phyloP scores from a whole-genome alignment of 1,139 yeast species.

The Williopsis jadinii region DNA sequence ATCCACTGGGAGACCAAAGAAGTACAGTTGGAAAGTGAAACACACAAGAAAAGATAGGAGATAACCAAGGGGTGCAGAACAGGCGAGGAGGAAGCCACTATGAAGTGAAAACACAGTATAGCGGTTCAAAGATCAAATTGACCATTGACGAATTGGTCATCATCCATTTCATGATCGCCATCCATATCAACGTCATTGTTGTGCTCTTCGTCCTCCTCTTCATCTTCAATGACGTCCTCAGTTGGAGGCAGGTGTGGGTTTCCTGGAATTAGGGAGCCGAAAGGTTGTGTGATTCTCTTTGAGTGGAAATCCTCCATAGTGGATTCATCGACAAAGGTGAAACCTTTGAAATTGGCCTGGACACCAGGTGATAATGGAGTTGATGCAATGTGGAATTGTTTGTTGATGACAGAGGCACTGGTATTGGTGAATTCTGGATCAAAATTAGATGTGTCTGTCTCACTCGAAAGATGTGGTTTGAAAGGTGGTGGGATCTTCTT shows the following conservation, averaged over 20 bases:
- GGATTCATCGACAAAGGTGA: constrained; percentile 93
- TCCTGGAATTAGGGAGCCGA: constrained; percentile 72
- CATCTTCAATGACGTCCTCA: constrained; percentile 77
- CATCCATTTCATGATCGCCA: constrained; percentile 45
- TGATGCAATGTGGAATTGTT: constrained; percentile 36
- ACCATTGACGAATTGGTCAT: constrained; percentile 79
- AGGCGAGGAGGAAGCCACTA: too few species aligned
- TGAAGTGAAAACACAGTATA: neutral
- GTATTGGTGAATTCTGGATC: constrained; percentile 96
- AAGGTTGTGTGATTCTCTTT: constrained; percentile 30
- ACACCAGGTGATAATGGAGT: constrained; percentile 91
- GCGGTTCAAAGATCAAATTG: constrained; percentile 62
- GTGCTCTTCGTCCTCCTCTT: constrained; percentile 44
- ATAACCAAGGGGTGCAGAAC: too few species aligned
- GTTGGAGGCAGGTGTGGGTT: constrained; percentile 75
- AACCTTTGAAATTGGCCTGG: constrained; percentile 94
- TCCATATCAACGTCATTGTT: constrained; percentile 34
- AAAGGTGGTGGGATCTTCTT: constrained; percentile 96
- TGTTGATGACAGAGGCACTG: constrained; percentile 72
- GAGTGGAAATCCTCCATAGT: constrained; percentile 79
- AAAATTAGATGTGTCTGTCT: constrained; percentile 90
- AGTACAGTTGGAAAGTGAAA: too few species aligned
- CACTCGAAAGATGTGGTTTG: constrained; percentile 86
- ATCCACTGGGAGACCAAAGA: too few species aligned
- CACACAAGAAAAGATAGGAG: too few species aligned